Conservation (phyloP, 306 rosid genomes). For the Clitoria ternatea region DNA sequence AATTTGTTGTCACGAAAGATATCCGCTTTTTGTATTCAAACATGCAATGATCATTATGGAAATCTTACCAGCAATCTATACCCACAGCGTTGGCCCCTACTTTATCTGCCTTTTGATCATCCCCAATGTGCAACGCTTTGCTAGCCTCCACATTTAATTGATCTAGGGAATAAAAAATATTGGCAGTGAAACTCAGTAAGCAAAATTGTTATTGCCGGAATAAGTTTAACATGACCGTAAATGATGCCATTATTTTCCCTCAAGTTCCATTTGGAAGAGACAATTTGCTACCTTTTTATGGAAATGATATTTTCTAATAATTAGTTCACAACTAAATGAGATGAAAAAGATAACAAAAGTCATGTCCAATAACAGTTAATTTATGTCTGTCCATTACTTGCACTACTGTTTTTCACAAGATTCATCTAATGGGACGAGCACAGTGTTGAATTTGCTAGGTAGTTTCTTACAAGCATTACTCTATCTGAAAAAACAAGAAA, state of each 20-base stretch:
- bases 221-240: not conserved
- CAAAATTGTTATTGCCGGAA: not conserved
- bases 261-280: not conserved
- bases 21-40: no score
- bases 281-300: not conserved
- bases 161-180: slow-evolving; percentile 39
- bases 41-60: not conserved
- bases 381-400: not conserved
- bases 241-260: not conserved
- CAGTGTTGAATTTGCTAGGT: no score
- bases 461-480: not conserved
- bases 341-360: not conserved
- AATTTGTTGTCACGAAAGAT: no score
- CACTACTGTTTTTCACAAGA: not conserved
- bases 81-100: slow-evolving; percentile 74
- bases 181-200: not conserved
- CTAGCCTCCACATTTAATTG: slow-evolving; percentile 58
- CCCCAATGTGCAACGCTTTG: slow-evolving; percentile 85
- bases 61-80: slow-evolving; percentile 79
- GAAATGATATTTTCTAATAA: not conserved
- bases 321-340: not conserved
- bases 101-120: slow-evolving; percentile 77
- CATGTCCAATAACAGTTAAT: not conserved
- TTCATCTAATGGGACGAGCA: not conserved
- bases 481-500: not conserved